These are phyloP conservation scores for Umbelopsis vinacea DNA, from an alignment of 192 early-diverging fungal genomes.

Conservation along the genomic window DNA sequence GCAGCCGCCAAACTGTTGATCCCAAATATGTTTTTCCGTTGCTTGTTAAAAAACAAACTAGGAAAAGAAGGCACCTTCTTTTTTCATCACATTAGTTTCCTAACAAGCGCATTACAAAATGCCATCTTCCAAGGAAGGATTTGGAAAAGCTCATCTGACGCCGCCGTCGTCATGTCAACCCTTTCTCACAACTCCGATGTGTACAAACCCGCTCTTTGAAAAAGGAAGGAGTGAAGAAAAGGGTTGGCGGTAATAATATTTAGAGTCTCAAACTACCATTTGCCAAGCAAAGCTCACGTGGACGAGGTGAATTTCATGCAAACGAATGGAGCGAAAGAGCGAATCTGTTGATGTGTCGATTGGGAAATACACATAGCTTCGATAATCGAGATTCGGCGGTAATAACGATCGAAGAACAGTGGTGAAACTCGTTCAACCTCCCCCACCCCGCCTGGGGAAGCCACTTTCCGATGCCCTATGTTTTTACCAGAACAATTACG, in stretches of 20 bases:
- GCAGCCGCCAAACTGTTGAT: neutral
- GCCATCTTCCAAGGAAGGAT: neutral
- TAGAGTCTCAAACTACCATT: neutral
- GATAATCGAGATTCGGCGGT: neutral
- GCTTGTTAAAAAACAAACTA: neutral
- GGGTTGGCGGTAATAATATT: neutral
- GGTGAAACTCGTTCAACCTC: neutral
- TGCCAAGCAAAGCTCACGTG: slow-evolving; percentile 20
- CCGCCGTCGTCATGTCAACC: slow-evolving; percentile 11
- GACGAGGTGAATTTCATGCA: neutral
- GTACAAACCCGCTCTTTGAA: neutral
- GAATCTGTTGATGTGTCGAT: neutral
- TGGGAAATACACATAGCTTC: neutral
- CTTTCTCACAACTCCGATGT: neutral
- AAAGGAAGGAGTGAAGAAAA: slow-evolving; percentile 2
- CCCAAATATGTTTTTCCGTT: neutral
- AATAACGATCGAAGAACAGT: neutral
- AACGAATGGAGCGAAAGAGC: neutral
- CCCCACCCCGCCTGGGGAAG: neutral
- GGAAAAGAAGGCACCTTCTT: neutral
- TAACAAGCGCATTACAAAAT: neutral
- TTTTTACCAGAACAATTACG: neutral
- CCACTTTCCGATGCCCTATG: neutral
- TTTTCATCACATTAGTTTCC: neutral
- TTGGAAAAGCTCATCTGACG: neutral